phyloP scores from a whole-genome alignment of 805 yeast species.

The Starmera amethionina region DNA sequence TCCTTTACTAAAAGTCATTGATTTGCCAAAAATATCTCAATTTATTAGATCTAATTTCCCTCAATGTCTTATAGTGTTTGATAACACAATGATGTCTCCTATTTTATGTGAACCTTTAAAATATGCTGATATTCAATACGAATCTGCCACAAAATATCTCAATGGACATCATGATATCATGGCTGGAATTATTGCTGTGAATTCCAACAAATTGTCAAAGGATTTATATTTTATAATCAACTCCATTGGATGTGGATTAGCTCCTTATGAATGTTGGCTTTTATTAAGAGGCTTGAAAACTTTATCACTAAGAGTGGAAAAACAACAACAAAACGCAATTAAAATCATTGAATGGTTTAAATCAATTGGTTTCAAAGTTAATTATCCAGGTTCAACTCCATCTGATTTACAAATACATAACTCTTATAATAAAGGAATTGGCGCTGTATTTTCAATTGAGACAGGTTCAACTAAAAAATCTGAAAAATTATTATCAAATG shows the following conservation, averaged over 20 bases:
- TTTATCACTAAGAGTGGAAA: constrained; percentile 73
- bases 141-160: constrained; percentile 85
- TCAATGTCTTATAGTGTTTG: constrained; percentile 68
- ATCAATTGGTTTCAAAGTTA: constrained; percentile 50
- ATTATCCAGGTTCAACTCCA: constrained; percentile 85
- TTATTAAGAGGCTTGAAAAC: constrained; percentile 84
- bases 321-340: constrained; percentile 76
- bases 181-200: constrained; percentile 87
- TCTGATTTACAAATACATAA: constrained; percentile 73
- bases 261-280: constrained; percentile 92
- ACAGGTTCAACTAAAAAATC: constrained; percentile 65
- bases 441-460: constrained; percentile 83
- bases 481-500: constrained; percentile 64
- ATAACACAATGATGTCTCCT: constrained; percentile 97
- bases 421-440: constrained; percentile 73
- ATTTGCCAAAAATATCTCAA: constrained; percentile 56
- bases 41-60: constrained; percentile 63
- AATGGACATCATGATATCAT: constrained; percentile 94
- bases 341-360: constrained; percentile 68
- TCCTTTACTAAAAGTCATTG: constrained; percentile 83
- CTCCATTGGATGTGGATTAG: constrained; percentile 83
- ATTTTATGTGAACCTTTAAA: constrained; percentile 76
- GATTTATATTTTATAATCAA: constrained; percentile 69
- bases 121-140: constrained; percentile 84
- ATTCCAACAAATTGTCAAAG: constrained; percentile 54